These are phyloP conservation scores for Curvularia hawaiiensis DNA, from an alignment of 2,329 filamentous ascomycete species.

Conservation along the genomic window DNA sequence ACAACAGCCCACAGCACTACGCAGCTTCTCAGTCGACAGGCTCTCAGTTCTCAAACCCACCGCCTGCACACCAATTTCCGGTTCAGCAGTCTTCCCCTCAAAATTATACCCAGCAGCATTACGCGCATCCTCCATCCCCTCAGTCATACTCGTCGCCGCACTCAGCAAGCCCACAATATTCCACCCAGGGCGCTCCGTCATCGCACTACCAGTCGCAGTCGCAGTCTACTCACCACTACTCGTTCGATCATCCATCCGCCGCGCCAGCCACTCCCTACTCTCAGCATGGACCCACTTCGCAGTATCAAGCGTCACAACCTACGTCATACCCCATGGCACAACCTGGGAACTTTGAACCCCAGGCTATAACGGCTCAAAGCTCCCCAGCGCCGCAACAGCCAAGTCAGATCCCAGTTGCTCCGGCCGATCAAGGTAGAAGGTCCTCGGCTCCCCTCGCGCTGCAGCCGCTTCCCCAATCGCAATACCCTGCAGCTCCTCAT, in stretches of 20 bases:
- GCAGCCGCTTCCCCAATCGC: conserved; percentile 31
- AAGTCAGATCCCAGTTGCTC: conserved; percentile 21
- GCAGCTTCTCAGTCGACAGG: conserved; percentile 22
- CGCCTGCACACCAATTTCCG: conserved; percentile 26
- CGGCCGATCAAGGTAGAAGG: conserved; percentile 35
- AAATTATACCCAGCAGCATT: conserved; percentile 28
- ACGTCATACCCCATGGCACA: conserved; percentile 35
- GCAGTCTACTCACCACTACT: conserved; percentile 28
- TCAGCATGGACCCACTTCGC: conserved; percentile 30
- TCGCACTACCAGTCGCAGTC: conserved; percentile 32
- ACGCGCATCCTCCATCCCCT: conserved; percentile 32
- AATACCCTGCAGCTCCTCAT: conserved; percentile 31
- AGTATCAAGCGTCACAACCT: conserved; percentile 29
- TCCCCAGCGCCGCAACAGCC: conserved; percentile 23
- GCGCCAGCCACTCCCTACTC: conserved; percentile 27
- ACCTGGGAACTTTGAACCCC: conserved; percentile 30
- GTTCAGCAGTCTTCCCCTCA: conserved; percentile 28
- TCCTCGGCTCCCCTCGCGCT: conserved; percentile 40
- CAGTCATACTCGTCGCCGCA: conserved; percentile 34
- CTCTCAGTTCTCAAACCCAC: neutral
- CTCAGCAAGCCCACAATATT: conserved; percentile 26
- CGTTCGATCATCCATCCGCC: conserved; percentile 25
- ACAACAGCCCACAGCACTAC: conserved; percentile 36
- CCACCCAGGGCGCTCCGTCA: conserved; percentile 22
- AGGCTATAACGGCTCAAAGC: conserved; percentile 24